Evolutionary conservation across 306 rosid genomes (phyloP).

Genomic region (Acacia confusa): DNA sequence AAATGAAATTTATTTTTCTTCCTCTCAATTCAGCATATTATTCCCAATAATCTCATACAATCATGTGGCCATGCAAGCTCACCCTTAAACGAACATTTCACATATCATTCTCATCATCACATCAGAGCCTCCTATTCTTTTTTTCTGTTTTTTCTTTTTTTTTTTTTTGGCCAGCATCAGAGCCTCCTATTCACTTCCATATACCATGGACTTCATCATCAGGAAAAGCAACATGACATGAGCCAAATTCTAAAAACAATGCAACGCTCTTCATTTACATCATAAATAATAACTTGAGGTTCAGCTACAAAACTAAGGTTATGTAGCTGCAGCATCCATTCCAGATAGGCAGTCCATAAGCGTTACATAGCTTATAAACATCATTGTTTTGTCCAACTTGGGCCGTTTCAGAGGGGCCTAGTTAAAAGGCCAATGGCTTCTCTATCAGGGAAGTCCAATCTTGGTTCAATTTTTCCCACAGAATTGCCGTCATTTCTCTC

Average conservation of each 20-base stretch:
- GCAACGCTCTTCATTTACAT: not conserved
- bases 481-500: not conserved
- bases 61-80: not conserved
- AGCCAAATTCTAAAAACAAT: slow-evolving; percentile 6
- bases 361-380: not conserved
- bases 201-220: slow-evolving; percentile 6
- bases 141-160: too few relatives aligned
- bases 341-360: not conserved
- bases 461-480: not conserved
- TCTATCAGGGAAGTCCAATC: slow-evolving; percentile 1
- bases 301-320: not conserved
- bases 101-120: not conserved
- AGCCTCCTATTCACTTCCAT: not conserved
- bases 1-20: not conserved
- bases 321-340: not conserved
- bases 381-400: not conserved
- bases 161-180: too few relatives aligned
- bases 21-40: not conserved
- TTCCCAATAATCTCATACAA: not conserved
- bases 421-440: not conserved
- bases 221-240: not conserved
- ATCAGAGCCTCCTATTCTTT: not conserved
- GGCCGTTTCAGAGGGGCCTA: not conserved
- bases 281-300: not conserved
- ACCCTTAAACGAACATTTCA: not conserved